Conservation (phyloP, 192 early-diverging fungal species). For the Coemansia sp. region DNA sequence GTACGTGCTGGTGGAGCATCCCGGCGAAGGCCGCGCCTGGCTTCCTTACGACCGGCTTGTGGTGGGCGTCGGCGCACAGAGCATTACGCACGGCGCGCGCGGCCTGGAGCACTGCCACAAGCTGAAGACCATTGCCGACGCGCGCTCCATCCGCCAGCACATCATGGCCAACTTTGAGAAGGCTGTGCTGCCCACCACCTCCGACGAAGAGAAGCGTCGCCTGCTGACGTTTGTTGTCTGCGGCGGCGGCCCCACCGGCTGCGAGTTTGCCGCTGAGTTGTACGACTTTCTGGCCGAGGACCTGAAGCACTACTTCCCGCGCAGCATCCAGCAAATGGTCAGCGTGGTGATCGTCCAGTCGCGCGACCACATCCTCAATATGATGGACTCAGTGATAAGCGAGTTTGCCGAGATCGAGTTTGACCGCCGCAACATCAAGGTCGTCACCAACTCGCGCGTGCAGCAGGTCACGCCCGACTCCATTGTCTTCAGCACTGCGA, state of each 20-base stretch:
- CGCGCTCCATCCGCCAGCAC: conserved; percentile 71
- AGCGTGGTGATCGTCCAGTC: conserved; percentile 77
- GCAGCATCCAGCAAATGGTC: conserved; percentile 73
- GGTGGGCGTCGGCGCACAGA: conserved; percentile 76
- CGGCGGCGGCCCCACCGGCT: conserved; percentile 85
- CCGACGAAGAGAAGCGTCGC: conserved; percentile 61
- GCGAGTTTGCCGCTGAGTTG: conserved; percentile 74
- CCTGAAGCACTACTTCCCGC: conserved; percentile 67
- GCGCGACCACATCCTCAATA: conserved; percentile 72
- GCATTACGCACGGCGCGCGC: conserved; percentile 75
- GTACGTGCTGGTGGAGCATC: conserved; percentile 70
- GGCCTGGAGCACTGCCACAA: conserved; percentile 83
- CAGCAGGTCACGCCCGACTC: conserved; percentile 59
- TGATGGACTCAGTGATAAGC: conserved; percentile 72
- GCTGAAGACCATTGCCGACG: conserved; percentile 82
- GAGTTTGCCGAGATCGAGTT: conserved; percentile 77
- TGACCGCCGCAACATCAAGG: conserved; percentile 71
- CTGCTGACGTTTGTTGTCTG: conserved; percentile 81
- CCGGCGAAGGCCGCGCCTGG: conserved; percentile 57
- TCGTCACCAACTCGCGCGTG: conserved; percentile 67
- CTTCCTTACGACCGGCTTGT: conserved; percentile 80
- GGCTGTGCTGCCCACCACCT: conserved; percentile 67
- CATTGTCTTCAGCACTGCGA: conserved; percentile 58
- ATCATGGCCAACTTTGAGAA: conserved; percentile 82
- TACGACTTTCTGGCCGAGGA: conserved; percentile 84